Conservation (phyloP, 495 filamentous ascomycete species). For the Astrocystis sublimbata region DNA sequence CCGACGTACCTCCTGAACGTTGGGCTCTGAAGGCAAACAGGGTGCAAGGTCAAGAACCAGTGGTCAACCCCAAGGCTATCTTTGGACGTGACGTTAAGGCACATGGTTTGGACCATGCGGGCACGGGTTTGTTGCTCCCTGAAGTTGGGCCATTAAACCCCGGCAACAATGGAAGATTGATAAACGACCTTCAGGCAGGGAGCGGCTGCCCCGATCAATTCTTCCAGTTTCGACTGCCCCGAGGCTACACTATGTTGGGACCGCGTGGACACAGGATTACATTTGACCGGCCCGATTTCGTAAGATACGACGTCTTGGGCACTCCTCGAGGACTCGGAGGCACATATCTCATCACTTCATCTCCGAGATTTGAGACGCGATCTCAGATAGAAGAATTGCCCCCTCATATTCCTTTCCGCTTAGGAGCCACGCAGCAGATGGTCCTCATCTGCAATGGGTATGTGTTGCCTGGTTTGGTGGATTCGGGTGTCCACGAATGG, state of each 20-base stretch:
- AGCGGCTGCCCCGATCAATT: neutral
- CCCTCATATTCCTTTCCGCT: neutral
- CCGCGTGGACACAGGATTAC: constrained; percentile 4
- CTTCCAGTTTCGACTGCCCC: constrained; percentile 9
- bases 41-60: no score
- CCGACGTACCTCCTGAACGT: neutral
- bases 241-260: neutral
- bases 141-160: neutral
- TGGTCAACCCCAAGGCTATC: constrained; percentile 5
- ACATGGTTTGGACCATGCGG: neutral
- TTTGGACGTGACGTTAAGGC: neutral
- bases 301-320: neutral
- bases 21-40: neutral
- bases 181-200: neutral
- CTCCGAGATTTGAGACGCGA: neutral
- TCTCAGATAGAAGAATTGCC: neutral
- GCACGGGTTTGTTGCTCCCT: neutral
- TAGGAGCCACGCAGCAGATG: neutral
- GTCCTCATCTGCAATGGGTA: constrained; percentile 8
- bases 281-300: neutral
- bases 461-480: constrained; percentile 8
- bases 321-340: constrained; percentile 2
- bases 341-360: neutral
- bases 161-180: neutral
- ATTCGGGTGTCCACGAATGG: constrained; percentile 12